Conservation (phyloP, 2,329 filamentous ascomycete species). For the Knufia petricola region DNA sequence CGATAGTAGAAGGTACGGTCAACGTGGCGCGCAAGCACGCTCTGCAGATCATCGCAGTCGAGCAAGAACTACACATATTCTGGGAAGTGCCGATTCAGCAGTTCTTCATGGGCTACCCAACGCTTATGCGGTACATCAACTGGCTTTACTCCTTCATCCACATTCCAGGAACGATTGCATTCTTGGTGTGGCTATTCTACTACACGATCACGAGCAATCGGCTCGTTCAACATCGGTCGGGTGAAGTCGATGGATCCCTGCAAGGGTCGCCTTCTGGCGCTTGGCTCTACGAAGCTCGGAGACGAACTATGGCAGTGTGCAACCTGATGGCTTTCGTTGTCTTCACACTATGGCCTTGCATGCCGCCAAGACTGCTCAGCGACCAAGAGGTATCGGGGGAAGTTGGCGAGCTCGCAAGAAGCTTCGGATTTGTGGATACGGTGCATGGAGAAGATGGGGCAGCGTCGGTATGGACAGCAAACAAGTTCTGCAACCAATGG, state of each 20-base stretch:
- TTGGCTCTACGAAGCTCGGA: slow-evolving; percentile 45
- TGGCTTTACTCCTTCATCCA: slow-evolving; percentile 68
- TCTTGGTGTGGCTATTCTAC: slow-evolving; percentile 58
- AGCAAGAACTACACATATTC: slow-evolving; percentile 56
- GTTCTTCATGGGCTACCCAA: slow-evolving; percentile 45
- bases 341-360: slow-evolving; percentile 52
- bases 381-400: slow-evolving; percentile 45
- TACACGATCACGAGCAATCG: slow-evolving; percentile 56
- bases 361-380: slow-evolving; percentile 50
- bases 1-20: slow-evolving; percentile 58
- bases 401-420: slow-evolving; percentile 49
- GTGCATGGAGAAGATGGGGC: slow-evolving; percentile 49
- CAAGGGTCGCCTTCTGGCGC: slow-evolving; percentile 39
- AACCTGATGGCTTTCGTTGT: slow-evolving; percentile 51
- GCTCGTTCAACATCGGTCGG: slow-evolving; percentile 31
- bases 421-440: slow-evolving; percentile 50
- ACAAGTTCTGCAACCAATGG: slow-evolving; percentile 35
- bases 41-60: slow-evolving; percentile 56
- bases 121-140: slow-evolving; percentile 59
- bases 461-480: slow-evolving; percentile 62
- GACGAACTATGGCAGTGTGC: slow-evolving; percentile 49
- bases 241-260: slow-evolving; percentile 25
- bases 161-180: slow-evolving; percentile 65
- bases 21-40: slow-evolving; percentile 60
- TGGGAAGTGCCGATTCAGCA: slow-evolving; percentile 54